Evolutionary conservation across 2,329 filamentous ascomycete species (phyloP), one percentile per base, ranked within the genome.

Genomic region (Verticillium alfalfae): DNA sequence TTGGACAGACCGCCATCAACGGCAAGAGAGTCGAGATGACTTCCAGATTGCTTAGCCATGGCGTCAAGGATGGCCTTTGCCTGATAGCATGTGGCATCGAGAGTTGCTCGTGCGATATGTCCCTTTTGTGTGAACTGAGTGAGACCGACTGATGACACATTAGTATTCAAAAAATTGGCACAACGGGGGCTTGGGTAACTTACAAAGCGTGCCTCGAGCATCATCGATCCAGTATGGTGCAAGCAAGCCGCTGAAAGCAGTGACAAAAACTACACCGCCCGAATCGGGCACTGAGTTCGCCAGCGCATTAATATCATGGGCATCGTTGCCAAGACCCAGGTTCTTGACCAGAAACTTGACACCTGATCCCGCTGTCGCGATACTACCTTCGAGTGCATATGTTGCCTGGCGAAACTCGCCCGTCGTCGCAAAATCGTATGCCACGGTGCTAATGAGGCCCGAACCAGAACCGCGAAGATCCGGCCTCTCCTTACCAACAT

Each of bases 141-240:
- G 66, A 96, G 88, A 57, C 92, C 92, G 69, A 94, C 87, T 87
- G 64, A 8, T 36, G 13, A 37, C 9, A 37, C 9, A 16, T 36
- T 18, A 34, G 34, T n/a, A 34, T 5, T 18, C 13, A 6, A 34
- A 31, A 13, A n/a, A 0, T 8, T 31, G 26, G 26, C 26, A 31
- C 54, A 56, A 56, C 10, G 39, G 4, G 9, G 26, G n/a, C 36
- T 16, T 16, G 58, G 15, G 16, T n/a, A 34, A 79, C 83, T 77
- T 78, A 88, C 84, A 93, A 61, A 95, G 86, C 5, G 93, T 96
- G 63, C 93, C 93, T 73, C 93, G 90, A 22, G 92, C 92, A 76
- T 96, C 91, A 71, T 96, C 92, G 64, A 96, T 94, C 93, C 93
- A 97, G 75, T 97, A 96, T 0, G 93, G 93, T 1, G 93, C 93